These are phyloP conservation scores for Pleoardoris graminearum DNA, from an alignment of 2,329 filamentous ascomycete species.

Conservation along the genomic window DNA sequence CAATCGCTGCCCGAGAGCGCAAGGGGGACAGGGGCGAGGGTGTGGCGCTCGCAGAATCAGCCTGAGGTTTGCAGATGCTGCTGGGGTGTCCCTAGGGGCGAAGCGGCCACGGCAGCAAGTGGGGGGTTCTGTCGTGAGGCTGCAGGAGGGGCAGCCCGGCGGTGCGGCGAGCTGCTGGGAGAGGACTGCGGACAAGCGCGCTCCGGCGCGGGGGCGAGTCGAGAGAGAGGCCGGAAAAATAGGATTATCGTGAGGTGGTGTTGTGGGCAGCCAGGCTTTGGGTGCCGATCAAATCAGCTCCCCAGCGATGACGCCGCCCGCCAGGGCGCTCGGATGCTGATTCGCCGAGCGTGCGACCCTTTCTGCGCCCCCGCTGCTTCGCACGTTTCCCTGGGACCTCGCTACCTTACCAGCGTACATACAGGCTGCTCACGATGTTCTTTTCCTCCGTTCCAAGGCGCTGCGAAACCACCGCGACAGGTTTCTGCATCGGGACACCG, in stretches of 20 bases:
- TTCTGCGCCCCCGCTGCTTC: not conserved
- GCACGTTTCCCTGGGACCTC: not conserved
- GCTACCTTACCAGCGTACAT: not conserved
- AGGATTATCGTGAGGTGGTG: conserved; percentile 9
- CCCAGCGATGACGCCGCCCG: not conserved
- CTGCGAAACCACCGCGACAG: not conserved
- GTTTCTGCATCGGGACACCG: conserved; percentile 10
- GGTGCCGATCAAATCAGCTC: not conserved
- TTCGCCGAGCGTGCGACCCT: not conserved
- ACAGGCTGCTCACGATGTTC: not conserved
- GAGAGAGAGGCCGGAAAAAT: not conserved
- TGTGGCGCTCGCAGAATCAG: conserved; percentile 2
- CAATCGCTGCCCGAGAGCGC: conserved; percentile 24
- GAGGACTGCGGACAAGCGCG: not conserved
- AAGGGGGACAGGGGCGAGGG: conserved; percentile 18
- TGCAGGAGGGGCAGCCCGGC: conserved; percentile 5
- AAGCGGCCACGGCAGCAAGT: conserved; percentile 14
- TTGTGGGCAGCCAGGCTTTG: conserved; percentile 1
- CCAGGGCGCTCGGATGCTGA: not conserved
- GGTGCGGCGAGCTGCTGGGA: conserved; percentile 4
- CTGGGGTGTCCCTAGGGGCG: conserved; percentile 20
- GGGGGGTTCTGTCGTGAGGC: conserved; percentile 13
- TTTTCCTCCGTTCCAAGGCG: not conserved
- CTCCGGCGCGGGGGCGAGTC: not conserved
- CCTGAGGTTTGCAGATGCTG: conserved; percentile 16